Evolutionary conservation across 306 rosid genomes (phyloP).

Genomic region (Arachis stenosperma): DNA sequence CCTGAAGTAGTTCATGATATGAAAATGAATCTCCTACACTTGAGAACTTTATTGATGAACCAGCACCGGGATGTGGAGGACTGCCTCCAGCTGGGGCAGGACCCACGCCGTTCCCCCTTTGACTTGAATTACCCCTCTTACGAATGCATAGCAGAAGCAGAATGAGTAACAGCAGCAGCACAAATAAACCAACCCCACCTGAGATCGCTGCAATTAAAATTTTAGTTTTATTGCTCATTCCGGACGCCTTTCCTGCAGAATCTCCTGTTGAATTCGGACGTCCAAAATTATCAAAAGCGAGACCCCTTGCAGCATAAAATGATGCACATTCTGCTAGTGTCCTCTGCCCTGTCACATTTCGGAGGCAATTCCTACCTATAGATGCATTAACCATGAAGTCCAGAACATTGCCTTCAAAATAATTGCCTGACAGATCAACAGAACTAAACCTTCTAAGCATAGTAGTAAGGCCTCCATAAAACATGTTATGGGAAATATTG

Average conservation of each 20-base stretch:
- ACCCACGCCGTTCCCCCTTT: constrained; percentile 61
- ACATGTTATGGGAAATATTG: constrained; percentile 65
- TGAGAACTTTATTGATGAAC: constrained; percentile 54
- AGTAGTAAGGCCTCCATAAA: constrained; percentile 70
- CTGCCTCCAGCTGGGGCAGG: constrained; percentile 56
- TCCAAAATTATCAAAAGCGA: constrained; percentile 69
- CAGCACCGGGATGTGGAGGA: constrained; percentile 57
- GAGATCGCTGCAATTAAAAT: constrained; percentile 75
- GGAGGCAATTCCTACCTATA: constrained; percentile 70
- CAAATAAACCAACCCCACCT: constrained; percentile 69
- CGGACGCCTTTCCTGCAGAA: constrained; percentile 34
- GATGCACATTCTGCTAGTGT: constrained; percentile 55
- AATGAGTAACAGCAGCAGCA: constrained; percentile 46
- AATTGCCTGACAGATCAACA: constrained; percentile 75
- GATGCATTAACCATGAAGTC: constrained; percentile 53
- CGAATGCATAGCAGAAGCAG: constrained; percentile 47
- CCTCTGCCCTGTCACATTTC: constrained; percentile 61
- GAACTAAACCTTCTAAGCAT: constrained; percentile 55
- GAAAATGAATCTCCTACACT: constrained; percentile 74
- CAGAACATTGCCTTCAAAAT: constrained; percentile 71
- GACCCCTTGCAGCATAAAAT: constrained; percentile 70
- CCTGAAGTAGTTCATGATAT: constrained; percentile 78
- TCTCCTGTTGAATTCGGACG: constrained; percentile 50
- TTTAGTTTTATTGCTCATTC: constrained; percentile 61
- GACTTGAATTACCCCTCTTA: constrained; percentile 50